Evolutionary conservation across 2,329 filamentous ascomycete genomes (phyloP).

Genomic region (Diplodia mutila): DNA sequence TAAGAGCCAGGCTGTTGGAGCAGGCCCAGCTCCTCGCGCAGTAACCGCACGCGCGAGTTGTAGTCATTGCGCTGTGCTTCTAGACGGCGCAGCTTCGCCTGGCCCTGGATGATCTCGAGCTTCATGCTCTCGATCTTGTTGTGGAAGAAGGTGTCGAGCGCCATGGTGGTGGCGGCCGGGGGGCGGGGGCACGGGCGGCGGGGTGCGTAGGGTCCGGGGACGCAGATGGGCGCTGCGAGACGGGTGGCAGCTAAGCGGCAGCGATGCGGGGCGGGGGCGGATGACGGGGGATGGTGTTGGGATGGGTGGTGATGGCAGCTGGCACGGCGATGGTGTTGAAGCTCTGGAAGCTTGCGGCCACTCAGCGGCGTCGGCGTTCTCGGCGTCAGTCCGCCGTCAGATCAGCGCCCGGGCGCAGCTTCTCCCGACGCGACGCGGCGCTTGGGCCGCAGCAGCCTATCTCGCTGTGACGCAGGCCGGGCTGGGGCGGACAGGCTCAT

Average conservation of each 20-base stretch:
- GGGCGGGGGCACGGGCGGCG: constrained; percentile 1
- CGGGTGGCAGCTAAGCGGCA: neutral
- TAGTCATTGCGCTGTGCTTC: constrained; percentile 99
- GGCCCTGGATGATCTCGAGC: constrained; percentile 99
- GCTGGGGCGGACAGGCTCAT: neutral
- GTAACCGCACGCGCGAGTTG: constrained; percentile 93
- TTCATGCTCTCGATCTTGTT: constrained; percentile 99
- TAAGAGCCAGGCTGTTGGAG: constrained; percentile 97
- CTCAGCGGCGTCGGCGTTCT: constrained; percentile 25
- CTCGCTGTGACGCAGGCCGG: neutral
- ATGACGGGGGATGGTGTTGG: neutral
- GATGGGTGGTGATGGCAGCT: constrained; percentile 2
- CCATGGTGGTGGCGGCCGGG: constrained; percentile 68
- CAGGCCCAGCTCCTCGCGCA: constrained; percentile 93
- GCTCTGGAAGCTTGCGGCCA: constrained; percentile 25
- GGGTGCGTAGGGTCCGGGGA: neutral
- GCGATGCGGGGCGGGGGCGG: neutral
- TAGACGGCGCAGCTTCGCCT: constrained; percentile 89
- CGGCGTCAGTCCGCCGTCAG: constrained; percentile 6
- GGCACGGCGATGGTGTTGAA: constrained; percentile 21
- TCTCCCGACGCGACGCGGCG: neutral
- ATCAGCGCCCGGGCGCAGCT: constrained; percentile 7
- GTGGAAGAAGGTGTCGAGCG: constrained; percentile 98
- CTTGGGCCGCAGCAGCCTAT: neutral
- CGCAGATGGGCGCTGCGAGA: neutral